Evolutionary conservation across 139 green algal species (phyloP), one percentile per base, ranked within the genome.

Genomic region (Auxenochlorella pyrenoidosa): DNA sequence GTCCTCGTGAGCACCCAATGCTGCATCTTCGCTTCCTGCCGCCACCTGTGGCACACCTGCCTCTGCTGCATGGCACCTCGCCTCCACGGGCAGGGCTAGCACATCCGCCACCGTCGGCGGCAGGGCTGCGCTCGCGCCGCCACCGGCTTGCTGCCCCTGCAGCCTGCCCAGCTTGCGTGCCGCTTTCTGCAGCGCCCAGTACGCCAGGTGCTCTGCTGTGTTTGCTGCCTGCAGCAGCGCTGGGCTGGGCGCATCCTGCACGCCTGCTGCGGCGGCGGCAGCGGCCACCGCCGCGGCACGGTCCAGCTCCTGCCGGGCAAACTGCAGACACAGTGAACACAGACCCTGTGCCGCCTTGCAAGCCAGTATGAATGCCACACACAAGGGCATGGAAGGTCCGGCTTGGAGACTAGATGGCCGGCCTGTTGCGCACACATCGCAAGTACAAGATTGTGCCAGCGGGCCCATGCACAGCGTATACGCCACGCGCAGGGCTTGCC

Each of bases 161-260:
- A 34, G 60, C 47, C 75, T 71, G 28, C 54, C 59, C 87, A 88
- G 63, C 36, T 47, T 80, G 78, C 47, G 75, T 22, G 41, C 30
- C 3, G 51, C 44, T 36, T 87, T 83, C 38, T 71, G 43, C n/a
- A 88, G 44, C 0, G 54, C 63, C 26, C 81, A 84, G 15, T 43
- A 43, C 26, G 85, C 73, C 21, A 90, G 72, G 72, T 90, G 81
- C 32, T 79, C 72, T 1, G 80, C 87, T 24, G 80, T 73, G 81
- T 90, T 90, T 72, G 59, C 26, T 24, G 71, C 79, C 30, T 75
- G 54, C 73, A 54, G 40, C n/a, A 78, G 28, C 28, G 34, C 26
- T 10, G 75, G 84, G 59, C 75, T 84, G 30, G 75, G 59, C n/a
- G 84, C 28, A 3, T 44, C 83, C 36, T 43, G 51, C 38, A 60